These are phyloP conservation scores for Phytophthora syringae DNA, from an alignment of 352 stramenopile species.

Conservation along the genomic window DNA sequence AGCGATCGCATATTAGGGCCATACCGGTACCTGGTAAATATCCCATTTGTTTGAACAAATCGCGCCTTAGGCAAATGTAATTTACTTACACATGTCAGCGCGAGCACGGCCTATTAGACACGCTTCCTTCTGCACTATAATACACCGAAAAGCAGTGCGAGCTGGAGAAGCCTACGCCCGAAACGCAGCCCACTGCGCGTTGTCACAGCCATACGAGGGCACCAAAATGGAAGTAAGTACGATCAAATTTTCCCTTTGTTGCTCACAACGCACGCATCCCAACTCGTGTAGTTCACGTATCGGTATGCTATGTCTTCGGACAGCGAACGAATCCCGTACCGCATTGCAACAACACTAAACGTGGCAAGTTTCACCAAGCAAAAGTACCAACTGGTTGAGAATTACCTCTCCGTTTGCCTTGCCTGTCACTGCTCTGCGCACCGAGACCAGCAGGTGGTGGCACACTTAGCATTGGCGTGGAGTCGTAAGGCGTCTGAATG, in stretches of 20 bases:
- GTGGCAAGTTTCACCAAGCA: too few species aligned
- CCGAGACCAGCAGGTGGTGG: slow-evolving; percentile 11
- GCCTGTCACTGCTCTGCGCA: background rate
- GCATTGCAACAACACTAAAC: too few species aligned
- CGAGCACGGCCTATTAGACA: too few species aligned
- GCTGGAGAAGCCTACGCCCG: background rate
- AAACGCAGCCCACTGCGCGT: background rate
- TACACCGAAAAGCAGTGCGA: too few species aligned
- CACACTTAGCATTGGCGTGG: slow-evolving; percentile 20
- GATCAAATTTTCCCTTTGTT: background rate
- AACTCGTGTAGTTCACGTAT: background rate
- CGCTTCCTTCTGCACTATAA: too few species aligned
- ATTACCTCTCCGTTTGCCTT: background rate
- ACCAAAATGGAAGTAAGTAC: background rate
- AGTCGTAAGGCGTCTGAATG: slow-evolving; percentile 31
- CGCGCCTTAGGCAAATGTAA: too few species aligned
- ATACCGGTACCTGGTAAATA: too few species aligned
- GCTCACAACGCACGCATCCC: background rate
- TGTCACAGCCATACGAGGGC: background rate
- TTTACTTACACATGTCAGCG: too few species aligned
- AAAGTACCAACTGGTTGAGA: background rate
- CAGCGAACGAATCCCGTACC: background rate
- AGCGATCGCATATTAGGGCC: too few species aligned
- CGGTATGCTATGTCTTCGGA: too few species aligned
- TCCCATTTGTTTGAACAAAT: too few species aligned